Conservation (phyloP, 176 grass and related monocot genomes). For the Otatea glauca region DNA sequence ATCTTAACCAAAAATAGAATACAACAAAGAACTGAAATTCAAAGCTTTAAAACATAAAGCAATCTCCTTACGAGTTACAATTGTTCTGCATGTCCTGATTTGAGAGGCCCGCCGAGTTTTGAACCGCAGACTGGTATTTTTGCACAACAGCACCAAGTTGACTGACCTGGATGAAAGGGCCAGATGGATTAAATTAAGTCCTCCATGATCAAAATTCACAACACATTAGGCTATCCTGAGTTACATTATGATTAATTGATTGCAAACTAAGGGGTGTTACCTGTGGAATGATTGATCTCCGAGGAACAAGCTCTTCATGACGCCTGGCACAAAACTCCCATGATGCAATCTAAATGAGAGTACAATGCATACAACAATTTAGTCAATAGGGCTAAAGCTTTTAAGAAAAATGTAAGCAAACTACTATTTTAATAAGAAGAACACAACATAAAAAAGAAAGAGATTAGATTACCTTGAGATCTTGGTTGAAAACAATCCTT, state of each 20-base stretch:
- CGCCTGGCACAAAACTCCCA: constrained; percentile 95
- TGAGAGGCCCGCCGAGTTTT: constrained; percentile 67
- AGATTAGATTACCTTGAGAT: constrained; percentile 79
- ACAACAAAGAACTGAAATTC: constrained; percentile 1
- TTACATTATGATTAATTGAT: constrained; percentile 12
- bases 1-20: neutral
- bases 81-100: constrained; percentile 91
- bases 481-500: constrained; percentile 96
- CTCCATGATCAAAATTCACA: neutral
- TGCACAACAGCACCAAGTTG: constrained; percentile 87
- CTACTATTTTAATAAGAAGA: constrained; percentile 1
- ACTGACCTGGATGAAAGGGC: constrained; percentile 65
- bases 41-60: constrained; percentile 28
- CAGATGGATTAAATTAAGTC: constrained; percentile 28
- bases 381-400: neutral
- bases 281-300: constrained; percentile 89
- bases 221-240: neutral
- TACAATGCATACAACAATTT: constrained; percentile 27
- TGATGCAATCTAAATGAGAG: constrained; percentile 69
- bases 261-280: constrained; percentile 42
- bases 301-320: constrained; percentile 95
- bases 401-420: constrained; percentile 10
- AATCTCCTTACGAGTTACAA: constrained; percentile 84
- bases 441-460: neutral
- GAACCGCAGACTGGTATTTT: constrained; percentile 77